Percentiles rank a stretch among this genome's conserved stretches.
These are phyloP conservation scores for Cubamyces lactineus DNA, from an alignment of 768 basidiomycete genomes.

Conservation along the genomic window DNA sequence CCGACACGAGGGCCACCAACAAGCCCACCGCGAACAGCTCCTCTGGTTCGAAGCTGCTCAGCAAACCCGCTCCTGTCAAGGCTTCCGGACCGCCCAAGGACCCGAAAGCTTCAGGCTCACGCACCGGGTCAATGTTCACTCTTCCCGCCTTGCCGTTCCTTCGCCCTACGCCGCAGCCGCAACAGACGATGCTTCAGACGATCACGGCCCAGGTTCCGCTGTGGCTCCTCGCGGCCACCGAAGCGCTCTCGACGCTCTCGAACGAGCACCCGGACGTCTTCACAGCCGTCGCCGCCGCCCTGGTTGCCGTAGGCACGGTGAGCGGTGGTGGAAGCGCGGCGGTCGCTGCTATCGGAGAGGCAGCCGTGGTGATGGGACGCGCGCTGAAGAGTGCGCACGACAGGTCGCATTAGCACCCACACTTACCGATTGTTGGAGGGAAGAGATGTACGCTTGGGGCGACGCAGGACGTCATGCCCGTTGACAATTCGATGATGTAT, in stretches of 20 bases:
- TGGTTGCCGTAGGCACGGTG: slow-evolving; percentile 21
- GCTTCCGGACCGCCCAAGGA: slow-evolving; percentile 1
- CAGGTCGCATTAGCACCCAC: slow-evolving; percentile 4
- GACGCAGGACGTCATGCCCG: too few relatives aligned
- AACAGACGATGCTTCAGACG: slow-evolving; percentile 18
- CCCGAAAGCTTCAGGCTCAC: neutral
- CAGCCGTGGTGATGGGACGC: slow-evolving; percentile 16
- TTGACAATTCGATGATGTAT: too few relatives aligned
- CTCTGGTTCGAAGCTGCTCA: neutral
- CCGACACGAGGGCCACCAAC: slow-evolving; percentile 2
- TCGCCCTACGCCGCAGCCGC: slow-evolving; percentile 18
- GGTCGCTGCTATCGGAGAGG: slow-evolving; percentile 23
- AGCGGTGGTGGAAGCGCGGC: slow-evolving; percentile 13
- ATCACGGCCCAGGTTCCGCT: slow-evolving; percentile 27
- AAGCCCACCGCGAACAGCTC: slow-evolving; percentile 2
- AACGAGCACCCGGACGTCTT: slow-evolving; percentile 23
- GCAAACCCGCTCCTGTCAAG: slow-evolving; percentile 8
- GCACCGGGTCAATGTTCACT: slow-evolving; percentile 19
- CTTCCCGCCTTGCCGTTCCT: slow-evolving; percentile 23
- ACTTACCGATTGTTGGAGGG: too few relatives aligned
- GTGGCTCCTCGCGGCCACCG: slow-evolving; percentile 28
- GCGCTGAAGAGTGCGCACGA: slow-evolving; percentile 23
- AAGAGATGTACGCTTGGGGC: too few relatives aligned
- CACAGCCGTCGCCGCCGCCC: slow-evolving; percentile 19
- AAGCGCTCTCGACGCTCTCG: slow-evolving; percentile 24